Conservation (phyloP, 169 alveolate genomes). For the Babesia caballi region DNA sequence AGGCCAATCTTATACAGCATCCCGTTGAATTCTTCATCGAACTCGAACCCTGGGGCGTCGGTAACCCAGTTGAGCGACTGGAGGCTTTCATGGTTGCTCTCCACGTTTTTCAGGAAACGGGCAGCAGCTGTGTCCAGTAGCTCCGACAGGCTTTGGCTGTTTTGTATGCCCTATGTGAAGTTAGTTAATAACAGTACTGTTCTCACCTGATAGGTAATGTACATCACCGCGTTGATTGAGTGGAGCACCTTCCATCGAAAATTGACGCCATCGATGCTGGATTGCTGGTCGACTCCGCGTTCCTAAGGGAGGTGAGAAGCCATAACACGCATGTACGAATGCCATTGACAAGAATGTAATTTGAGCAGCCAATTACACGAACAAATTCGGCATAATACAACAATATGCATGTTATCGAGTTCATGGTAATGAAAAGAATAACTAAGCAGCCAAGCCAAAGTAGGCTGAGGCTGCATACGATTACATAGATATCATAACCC, state of each 20-base stretch:
- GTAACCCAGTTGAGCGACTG: conserved; percentile 33
- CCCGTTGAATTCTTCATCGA: conserved; percentile 38
- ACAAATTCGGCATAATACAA: no score
- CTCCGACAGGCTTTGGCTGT: conserved; percentile 28
- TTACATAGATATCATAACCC: no score
- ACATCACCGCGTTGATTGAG: conserved; percentile 36
- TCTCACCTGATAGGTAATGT: conserved; percentile 40
- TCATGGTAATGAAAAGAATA: no score
- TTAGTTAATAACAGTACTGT: neutral
- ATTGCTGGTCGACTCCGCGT: conserved; percentile 51
- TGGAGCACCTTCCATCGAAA: conserved; percentile 54
- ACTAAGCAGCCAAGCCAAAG: no score
- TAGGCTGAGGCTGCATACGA: no score
- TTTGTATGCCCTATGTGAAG: conserved; percentile 54
- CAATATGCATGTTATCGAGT: no score
- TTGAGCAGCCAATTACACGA: no score
- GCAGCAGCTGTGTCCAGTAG: conserved; percentile 19
- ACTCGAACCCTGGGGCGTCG: conserved; percentile 10
- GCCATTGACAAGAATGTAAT: no score
- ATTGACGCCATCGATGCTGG: conserved; percentile 48
- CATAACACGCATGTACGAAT: no score
- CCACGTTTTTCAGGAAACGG: conserved; percentile 8
- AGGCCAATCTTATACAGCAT: conserved; percentile 14
- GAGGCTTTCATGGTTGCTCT: neutral
- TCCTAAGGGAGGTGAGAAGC: no score